phyloP scores from a whole-genome alignment of 2,329 filamentous ascomycete genomes.

The Ceratocystis huliohia region DNA sequence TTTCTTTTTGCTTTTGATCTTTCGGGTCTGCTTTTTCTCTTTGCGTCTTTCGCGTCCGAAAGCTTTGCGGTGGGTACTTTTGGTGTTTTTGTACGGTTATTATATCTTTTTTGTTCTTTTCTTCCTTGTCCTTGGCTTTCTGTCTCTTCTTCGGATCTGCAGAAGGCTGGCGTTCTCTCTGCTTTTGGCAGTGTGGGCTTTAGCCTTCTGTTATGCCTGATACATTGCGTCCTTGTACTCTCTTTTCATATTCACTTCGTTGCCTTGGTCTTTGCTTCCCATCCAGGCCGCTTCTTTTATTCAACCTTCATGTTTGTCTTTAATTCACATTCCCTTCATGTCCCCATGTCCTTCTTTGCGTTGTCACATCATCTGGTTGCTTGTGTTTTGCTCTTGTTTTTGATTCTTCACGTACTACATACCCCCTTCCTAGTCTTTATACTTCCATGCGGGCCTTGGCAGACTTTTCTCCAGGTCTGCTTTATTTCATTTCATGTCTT shows the following conservation, averaged over 20 bases:
- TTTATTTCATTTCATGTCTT: too few relatives aligned
- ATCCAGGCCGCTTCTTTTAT: slow-evolving; percentile 2
- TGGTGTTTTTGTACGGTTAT: slow-evolving; percentile 14
- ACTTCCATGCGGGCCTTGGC: neutral
- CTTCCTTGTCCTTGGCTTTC: neutral
- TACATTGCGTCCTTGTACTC: slow-evolving; percentile 16
- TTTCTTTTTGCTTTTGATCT: slow-evolving; percentile 14
- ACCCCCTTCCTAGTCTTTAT: slow-evolving; percentile 7
- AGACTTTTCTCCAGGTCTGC: too few relatives aligned
- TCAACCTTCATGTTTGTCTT: slow-evolving; percentile 14
- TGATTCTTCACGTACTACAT: slow-evolving; percentile 12
- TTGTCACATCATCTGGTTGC: slow-evolving; percentile 17
- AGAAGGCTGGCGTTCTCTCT: neutral
- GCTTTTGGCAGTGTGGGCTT: slow-evolving; percentile 7
- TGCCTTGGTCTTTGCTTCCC: neutral
- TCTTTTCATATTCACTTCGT: neutral
- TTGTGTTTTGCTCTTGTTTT: slow-evolving; percentile 7
- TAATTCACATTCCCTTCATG: slow-evolving; percentile 20
- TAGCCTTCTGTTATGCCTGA: slow-evolving; percentile 21
- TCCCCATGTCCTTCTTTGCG: slow-evolving; percentile 15
- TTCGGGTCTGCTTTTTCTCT: slow-evolving; percentile 13
- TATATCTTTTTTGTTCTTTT: slow-evolving; percentile 5
- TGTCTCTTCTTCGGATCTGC: neutral
- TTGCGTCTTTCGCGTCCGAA: slow-evolving; percentile 15
- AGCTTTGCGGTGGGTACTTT: slow-evolving; percentile 16